Evolutionary conservation across 2,329 filamentous ascomycete genomes (phyloP).

Genomic region (Aspergillus aculeatinus): DNA sequence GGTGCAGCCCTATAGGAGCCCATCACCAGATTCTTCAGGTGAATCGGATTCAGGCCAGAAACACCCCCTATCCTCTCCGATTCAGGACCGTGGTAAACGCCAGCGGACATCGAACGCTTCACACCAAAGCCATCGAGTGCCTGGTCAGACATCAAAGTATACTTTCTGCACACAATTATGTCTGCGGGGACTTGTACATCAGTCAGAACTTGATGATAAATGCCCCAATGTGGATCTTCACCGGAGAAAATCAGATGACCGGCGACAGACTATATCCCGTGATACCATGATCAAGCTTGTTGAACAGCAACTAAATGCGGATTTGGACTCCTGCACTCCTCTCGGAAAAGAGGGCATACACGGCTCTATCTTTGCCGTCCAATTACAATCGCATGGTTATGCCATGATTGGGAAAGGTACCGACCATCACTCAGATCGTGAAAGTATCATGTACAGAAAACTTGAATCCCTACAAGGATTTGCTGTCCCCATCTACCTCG

Average conservation of each 20-base stretch:
- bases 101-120: background rate
- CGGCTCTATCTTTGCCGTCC: slow-evolving; percentile 2
- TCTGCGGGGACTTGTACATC: background rate
- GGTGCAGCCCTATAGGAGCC: background rate
- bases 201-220: slow-evolving; percentile 1
- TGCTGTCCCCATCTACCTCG: slow-evolving; percentile 2
- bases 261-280: background rate
- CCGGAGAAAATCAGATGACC: background rate
- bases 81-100: slow-evolving; percentile 2
- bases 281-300: background rate
- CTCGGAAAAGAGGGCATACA: background rate
- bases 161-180: slow-evolving; percentile 5
- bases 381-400: slow-evolving; percentile 1
- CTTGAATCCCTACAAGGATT: background rate
- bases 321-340: slow-evolving; percentile 3
- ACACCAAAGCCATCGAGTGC: background rate
- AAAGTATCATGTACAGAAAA: background rate
- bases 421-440: background rate
- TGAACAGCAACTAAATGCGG: background rate
- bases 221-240: slow-evolving; percentile 3
- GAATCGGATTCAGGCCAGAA: background rate
- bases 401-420: slow-evolving; percentile 7
- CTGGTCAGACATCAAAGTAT: background rate
- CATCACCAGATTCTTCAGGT: background rate
- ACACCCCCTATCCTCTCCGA: slow-evolving; percentile 4